Conservation (phyloP, 2,329 filamentous ascomycete species). For the Myriosclerotinia curreyana region DNA sequence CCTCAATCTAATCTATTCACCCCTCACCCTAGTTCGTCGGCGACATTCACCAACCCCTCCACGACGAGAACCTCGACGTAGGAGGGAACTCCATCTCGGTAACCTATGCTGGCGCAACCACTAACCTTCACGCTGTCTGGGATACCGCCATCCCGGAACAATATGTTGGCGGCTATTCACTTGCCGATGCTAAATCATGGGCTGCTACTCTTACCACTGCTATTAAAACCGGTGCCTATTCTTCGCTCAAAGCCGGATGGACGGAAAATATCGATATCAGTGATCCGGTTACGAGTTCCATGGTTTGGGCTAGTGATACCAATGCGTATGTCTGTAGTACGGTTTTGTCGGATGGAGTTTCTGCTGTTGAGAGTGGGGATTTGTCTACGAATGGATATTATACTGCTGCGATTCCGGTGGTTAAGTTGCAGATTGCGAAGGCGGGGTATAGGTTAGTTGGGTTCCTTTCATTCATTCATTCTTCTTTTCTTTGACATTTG, state of each 20-base stretch:
- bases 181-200: constrained; percentile 51
- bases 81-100: constrained; percentile 69
- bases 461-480: not conserved
- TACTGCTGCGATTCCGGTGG: constrained; percentile 56
- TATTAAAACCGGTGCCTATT: constrained; percentile 57
- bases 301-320: constrained; percentile 62
- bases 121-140: constrained; percentile 70
- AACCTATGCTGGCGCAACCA: constrained; percentile 53
- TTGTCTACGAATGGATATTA: constrained; percentile 59
- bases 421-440: constrained; percentile 64
- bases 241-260: constrained; percentile 27
- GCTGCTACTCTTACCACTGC: constrained; percentile 53
- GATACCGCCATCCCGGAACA: constrained; percentile 44
- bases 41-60: constrained; percentile 67
- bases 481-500: not conserved
- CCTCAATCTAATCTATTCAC: not conserved
- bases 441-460: constrained; percentile 56
- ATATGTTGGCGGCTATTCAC: constrained; percentile 54
- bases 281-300: constrained; percentile 40
- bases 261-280: constrained; percentile 25
- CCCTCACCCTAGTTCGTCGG: constrained; percentile 48
- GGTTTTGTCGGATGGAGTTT: constrained; percentile 61
- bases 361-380: constrained; percentile 55
- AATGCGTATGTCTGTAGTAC: constrained; percentile 59
- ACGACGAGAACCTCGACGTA: constrained; percentile 60